Evolutionary conservation across 2,329 filamentous ascomycete genomes (phyloP).

Genomic region (Xylaria sp.): DNA sequence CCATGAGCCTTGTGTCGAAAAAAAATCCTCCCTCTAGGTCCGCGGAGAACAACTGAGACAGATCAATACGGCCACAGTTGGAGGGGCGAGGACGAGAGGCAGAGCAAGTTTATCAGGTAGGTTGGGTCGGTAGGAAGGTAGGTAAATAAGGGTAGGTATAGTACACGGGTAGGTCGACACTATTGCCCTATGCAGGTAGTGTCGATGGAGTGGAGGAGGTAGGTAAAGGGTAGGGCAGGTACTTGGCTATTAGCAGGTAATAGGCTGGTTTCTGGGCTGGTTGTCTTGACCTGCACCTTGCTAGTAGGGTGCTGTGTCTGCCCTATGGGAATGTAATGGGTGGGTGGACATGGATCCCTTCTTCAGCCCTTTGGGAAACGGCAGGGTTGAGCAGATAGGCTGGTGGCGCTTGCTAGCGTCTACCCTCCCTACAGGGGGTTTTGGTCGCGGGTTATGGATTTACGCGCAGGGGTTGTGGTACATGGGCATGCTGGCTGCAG

Average conservation of each 20-base stretch:
- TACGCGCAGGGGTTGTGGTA: conserved; percentile 36
- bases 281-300: neutral
- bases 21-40: conserved; percentile 4
- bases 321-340: conserved; percentile 36
- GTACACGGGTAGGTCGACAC: conserved; percentile 9
- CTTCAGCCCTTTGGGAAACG: conserved; percentile 38
- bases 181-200: conserved; percentile 3
- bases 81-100: conserved; percentile 29
- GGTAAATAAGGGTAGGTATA: conserved; percentile 16
- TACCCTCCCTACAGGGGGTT: conserved; percentile 28
- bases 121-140: conserved; percentile 21
- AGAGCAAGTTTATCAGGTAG: conserved; percentile 28
- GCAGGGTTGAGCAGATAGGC: conserved; percentile 31
- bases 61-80: conserved; percentile 18
- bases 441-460: conserved; percentile 36
- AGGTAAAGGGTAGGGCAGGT: neutral
- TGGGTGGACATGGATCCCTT: conserved; percentile 27
- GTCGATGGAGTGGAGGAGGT: neutral
- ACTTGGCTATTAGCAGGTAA: neutral
- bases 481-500: conserved; percentile 30
- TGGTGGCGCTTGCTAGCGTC: conserved; percentile 25
- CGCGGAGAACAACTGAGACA: conserved; percentile 9
- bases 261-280: neutral
- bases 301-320: conserved; percentile 19
- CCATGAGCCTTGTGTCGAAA: neutral